A percentile compares a stretch with the other conserved stretches of the same genome.
Conservation (phyloP, 495 filamentous ascomycete genomes). For the Penicillium cinerascens region DNA sequence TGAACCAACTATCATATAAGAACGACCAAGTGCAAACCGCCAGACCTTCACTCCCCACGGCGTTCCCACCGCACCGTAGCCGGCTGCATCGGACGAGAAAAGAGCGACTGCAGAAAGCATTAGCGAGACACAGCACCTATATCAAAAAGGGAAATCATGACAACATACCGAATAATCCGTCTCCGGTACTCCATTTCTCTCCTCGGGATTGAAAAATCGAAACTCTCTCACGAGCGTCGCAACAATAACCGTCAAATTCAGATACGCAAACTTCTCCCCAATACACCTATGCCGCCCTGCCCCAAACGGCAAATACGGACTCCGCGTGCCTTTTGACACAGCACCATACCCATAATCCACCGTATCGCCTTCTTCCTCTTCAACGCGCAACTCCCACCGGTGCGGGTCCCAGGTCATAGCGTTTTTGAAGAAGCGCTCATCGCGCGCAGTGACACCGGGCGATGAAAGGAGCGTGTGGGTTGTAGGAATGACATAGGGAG, state of each 20-base stretch:
- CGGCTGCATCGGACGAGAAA: conserved; percentile 58
- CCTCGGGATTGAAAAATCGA: conserved; percentile 68
- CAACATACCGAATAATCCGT: conserved; percentile 80
- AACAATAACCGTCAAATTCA: conserved; percentile 82
- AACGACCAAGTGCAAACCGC: background rate
- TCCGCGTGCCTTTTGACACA: conserved; percentile 78
- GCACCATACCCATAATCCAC: conserved; percentile 94
- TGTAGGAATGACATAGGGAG: conserved; percentile 72
- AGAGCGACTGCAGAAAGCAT: conserved; percentile 27
- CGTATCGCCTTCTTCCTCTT: conserved; percentile 59
- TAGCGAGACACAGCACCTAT: background rate
- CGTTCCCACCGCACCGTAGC: conserved; percentile 65
- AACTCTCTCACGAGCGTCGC: conserved; percentile 75
- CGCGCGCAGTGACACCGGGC: conserved; percentile 70
- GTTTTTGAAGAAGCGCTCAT: conserved; percentile 73
- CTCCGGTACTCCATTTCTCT: conserved; percentile 61
- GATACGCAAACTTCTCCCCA: conserved; percentile 93
- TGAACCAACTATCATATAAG: too few relatives aligned
- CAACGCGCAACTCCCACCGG: conserved; percentile 68
- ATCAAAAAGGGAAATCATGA: background rate
- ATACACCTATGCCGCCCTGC: conserved; percentile 93
- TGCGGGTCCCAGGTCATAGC: conserved; percentile 80
- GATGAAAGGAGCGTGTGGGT: conserved; percentile 75
- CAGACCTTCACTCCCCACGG: conserved; percentile 25
- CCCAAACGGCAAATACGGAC: conserved; percentile 92